Percentiles rank a stretch among this genome's conserved stretches.
Evolutionary conservation across 2,329 filamentous ascomycete species (phyloP).

Genomic region (Amylocarpus encephaloides): DNA sequence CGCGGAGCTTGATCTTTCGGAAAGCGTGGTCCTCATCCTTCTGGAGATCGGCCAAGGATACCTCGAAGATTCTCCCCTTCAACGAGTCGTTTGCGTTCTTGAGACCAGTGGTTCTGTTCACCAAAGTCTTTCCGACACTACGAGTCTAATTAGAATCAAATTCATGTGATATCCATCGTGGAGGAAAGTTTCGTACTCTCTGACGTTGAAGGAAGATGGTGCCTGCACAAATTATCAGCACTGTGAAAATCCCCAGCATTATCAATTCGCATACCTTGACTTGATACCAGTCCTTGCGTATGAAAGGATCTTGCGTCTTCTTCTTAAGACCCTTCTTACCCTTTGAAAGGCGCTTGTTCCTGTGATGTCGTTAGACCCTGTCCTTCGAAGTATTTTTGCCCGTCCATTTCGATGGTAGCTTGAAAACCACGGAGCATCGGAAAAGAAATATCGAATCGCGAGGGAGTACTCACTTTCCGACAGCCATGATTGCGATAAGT

Average conservation of each 20-base stretch:
- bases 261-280: conserved; percentile 64
- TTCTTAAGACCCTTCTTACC: conserved; percentile 99
- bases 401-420: conserved; percentile 13
- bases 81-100: conserved; percentile 99
- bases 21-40: conserved; percentile 99
- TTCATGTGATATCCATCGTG: conserved; percentile 9
- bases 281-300: conserved; percentile 98
- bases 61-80: conserved; percentile 98
- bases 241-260: background rate
- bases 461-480: conserved; percentile 60
- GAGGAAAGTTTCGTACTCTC: conserved; percentile 62
- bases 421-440: conserved; percentile 3
- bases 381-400: conserved; percentile 15
- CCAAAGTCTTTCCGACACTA: conserved; percentile 98
- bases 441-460: conserved; percentile 7
- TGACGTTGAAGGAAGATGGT: conserved; percentile 87
- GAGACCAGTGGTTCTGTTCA: conserved; percentile 98
- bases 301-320: conserved; percentile 95
- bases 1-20: conserved; percentile 98
- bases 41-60: conserved; percentile 97
- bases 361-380: conserved; percentile 35
- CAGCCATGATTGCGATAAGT: conserved; percentile 67
- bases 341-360: conserved; percentile 99
- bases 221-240: conserved; percentile 50
- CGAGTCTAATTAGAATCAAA: conserved; percentile 32